Percentiles rank a stretch among this genome's conserved stretches.
These are phyloP conservation scores for Rhodosporidiobolus odoratus DNA, from an alignment of 768 basidiomycete genomes.

Conservation along the genomic window DNA sequence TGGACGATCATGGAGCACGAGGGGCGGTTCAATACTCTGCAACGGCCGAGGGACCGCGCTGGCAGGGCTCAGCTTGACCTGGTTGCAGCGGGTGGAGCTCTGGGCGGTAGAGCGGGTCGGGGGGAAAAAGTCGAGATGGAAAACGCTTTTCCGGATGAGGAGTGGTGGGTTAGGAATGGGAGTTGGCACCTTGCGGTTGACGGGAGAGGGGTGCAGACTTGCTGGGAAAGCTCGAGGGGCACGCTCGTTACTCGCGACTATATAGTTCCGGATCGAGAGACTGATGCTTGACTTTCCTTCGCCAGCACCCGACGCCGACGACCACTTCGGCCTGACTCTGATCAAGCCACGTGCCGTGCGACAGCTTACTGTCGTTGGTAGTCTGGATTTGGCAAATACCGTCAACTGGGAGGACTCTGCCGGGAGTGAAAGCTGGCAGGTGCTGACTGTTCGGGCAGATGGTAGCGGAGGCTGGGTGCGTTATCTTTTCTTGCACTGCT, in stretches of 20 bases:
- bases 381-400: slow-evolving; percentile 28
- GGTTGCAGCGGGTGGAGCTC: not conserved
- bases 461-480: slow-evolving; percentile 31
- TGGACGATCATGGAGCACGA: slow-evolving; percentile 8
- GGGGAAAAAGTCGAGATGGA: slow-evolving; percentile 1
- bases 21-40: slow-evolving; percentile 2
- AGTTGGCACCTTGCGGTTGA: slow-evolving; percentile 33
- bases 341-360: slow-evolving; percentile 10
- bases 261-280: not conserved
- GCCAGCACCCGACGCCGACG: slow-evolving; percentile 20
- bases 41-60: not conserved
- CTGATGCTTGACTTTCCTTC: not conserved
- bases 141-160: slow-evolving; percentile 8
- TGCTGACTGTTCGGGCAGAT: slow-evolving; percentile 21
- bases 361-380: slow-evolving; percentile 19
- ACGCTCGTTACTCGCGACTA: not conserved
- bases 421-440: slow-evolving; percentile 35
- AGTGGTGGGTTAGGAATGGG: slow-evolving; percentile 27
- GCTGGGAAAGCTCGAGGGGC: slow-evolving; percentile 30
- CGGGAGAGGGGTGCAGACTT: slow-evolving; percentile 16
- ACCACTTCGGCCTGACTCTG: slow-evolving; percentile 35
- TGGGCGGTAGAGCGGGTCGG: not conserved
- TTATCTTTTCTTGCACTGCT: not conserved
- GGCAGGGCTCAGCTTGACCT: not conserved
- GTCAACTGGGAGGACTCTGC: slow-evolving; percentile 28